A percentile compares a stretch with the other conserved stretches of the same genome.
Evolutionary conservation across 140 eudicot species (phyloP).

Genomic region (Anethum foeniculum): DNA sequence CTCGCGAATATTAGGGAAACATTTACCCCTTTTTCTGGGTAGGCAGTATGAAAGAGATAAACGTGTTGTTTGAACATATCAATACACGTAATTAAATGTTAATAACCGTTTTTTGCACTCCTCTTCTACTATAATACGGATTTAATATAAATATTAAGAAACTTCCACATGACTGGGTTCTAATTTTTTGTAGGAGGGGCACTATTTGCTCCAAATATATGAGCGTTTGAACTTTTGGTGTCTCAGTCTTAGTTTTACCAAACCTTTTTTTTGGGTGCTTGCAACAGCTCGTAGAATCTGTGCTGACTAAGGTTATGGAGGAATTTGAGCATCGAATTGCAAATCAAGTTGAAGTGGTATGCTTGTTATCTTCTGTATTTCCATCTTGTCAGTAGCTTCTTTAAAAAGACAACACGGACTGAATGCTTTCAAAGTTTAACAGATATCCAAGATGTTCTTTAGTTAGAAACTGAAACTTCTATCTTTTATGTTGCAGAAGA

Average conservation of each 20-base stretch:
- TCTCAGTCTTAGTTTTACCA: constrained; percentile 9
- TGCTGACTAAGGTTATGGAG: constrained; percentile 75
- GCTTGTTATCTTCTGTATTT: constrained; percentile 15
- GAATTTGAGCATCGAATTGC: constrained; percentile 84
- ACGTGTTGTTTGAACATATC: not conserved
- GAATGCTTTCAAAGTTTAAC: not conserved
- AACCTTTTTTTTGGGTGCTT: constrained; percentile 11
- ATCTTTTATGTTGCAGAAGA: constrained; percentile 33
- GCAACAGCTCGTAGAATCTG: constrained; percentile 85
- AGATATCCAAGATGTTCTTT: not conserved
- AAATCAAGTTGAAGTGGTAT: constrained; percentile 55
- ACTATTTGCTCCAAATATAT: not conserved
- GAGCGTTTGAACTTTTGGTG: not conserved
- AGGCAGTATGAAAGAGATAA: not conserved
- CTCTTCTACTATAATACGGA: not conserved
- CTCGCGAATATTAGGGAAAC: not conserved
- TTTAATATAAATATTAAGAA: not conserved
- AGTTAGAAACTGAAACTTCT: not conserved
- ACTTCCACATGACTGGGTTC: not conserved
- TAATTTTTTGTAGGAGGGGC: not conserved
- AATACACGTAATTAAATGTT: not conserved
- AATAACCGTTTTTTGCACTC: not conserved
- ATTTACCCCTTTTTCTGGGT: not conserved
- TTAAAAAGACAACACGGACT: no score
- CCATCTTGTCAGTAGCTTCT: not conserved